Base-by-base conservation (phyloP, 169 alveolate species). In the Plasmodium sp. region DNA sequence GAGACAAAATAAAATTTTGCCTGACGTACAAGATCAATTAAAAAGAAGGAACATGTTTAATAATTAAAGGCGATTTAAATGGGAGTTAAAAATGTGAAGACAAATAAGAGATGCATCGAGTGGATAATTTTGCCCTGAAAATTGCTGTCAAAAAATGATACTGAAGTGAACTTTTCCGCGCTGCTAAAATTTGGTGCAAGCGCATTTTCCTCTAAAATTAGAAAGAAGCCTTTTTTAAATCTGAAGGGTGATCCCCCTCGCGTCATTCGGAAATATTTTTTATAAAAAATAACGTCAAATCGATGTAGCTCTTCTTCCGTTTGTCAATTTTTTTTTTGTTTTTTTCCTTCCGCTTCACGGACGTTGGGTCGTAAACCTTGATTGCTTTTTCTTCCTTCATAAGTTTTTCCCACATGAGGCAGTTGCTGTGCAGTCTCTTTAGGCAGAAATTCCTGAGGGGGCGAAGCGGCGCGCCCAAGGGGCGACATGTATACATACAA, bases 331-430 rank as follows among this genome's bases (percentile, higher is more conserved):
- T 62, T 34, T 82, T 81, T 54, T 81, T 72, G 5, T 81, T 83
- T 71, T 81, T 92, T 34, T 81, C 95, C 18, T 36, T 79, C 41
- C 16, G 48, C 5, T 83, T 73, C 41, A 71, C 79, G 18, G 56
- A 34, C 3, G 82, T 9, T 27, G 81, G 74, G 54, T 88, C 84
- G 34, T 36, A 92, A 71, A 92, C 95, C 36, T 92, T 62, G 80
- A 92, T 82, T 81, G 2, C 58, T 58, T 92, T 81, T 81, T 72
- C 95, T 54, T 81, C 86, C 54, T 81, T 77, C 84, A 82, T 81
- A 72, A 92, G 84, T 83, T 81, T 81, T 22, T 81, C 74, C 95
- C 95, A 92, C 95, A 72, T 82, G n/a, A 36, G 22, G 71, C 95
- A 83, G 41, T 92, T 92, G 36, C 67, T 79, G 45, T 81, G 72